Evolutionary conservation across 2,329 filamentous ascomycete genomes (phyloP), one percentile per base, ranked within the genome.

Genomic region (Botrytis byssoidea): DNA sequence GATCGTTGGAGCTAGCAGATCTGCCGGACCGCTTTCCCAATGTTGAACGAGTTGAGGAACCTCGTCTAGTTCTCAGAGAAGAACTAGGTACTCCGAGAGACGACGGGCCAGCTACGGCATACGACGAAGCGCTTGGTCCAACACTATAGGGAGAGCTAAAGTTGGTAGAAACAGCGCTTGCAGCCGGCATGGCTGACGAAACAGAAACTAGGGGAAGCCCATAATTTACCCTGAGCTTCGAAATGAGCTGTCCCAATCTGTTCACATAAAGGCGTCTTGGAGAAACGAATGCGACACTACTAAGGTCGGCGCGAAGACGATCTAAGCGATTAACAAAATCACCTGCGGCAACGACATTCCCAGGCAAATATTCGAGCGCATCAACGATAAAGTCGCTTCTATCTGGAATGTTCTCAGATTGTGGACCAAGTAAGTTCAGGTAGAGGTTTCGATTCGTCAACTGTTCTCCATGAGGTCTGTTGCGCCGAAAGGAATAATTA

Each of bases 401-500:
- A 46, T 77, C 72, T 37, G 76, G 76, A 57, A 74, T 76, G 14
- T 60, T 61, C 16, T 51, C 68, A 29, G 75, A 76, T 22, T 68
- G 59, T 40, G 74, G 75, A 12, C 78, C 78, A 51, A 81, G 79
- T 46, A 81, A 76, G 35, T 76, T 76, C 37, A 77, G 8, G 61
- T 79, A 81, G 2, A 81, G 73, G 61, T 80, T 81, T 25, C 79
- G 77, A 46, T 79, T 74, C 4, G 75, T 76, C n/a, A 70, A 69
- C 61, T 72, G 77, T 59, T 81, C 79, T 12, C 74, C 77, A 44
- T 76, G 75, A 1, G 69, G 72, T 70, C 76, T 75, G 42, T 66
- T 65, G 44, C 71, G 76, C 59, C 79, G 74, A 20, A 72, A 78
- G 57, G 64, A 75, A 65, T 71, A 35, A 48, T 76, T 73, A 10